Percentiles rank a stretch among this genome's conserved stretches.
phyloP scores from a whole-genome alignment of 768 basidiomycete species.

The Lactarius deliciosus region DNA sequence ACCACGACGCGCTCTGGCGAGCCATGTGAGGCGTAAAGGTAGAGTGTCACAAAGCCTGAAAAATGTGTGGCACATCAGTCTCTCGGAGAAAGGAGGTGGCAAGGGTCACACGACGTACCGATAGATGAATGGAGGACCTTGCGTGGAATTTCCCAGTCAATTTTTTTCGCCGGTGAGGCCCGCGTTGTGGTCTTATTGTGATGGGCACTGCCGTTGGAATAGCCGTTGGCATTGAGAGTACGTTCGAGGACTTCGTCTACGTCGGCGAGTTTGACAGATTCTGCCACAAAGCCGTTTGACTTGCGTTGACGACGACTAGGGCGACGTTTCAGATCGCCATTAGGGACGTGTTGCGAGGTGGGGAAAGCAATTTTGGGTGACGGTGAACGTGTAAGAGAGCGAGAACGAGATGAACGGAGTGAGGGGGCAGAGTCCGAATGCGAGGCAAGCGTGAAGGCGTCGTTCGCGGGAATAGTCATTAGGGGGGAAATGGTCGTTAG shows the following conservation, averaged over 20 bases:
- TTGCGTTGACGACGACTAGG: slow-evolving; percentile 27
- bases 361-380: slow-evolving; percentile 30
- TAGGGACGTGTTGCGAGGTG: slow-evolving; percentile 17
- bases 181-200: background rate
- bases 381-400: slow-evolving; percentile 30
- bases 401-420: slow-evolving; percentile 29
- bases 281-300: slow-evolving; percentile 23
- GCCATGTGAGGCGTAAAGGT: slow-evolving; percentile 52
- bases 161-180: slow-evolving; percentile 21
- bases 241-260: slow-evolving; percentile 28
- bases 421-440: slow-evolving; percentile 28
- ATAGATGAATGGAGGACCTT: slow-evolving; percentile 88
- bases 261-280: slow-evolving; percentile 27
- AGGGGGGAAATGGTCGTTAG: background rate
- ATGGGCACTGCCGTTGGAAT: slow-evolving; percentile 11
- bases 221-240: slow-evolving; percentile 18
- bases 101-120: slow-evolving; percentile 49
- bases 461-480: slow-evolving; percentile 29
- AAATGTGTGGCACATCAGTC: slow-evolving; percentile 1
- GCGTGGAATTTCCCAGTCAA: slow-evolving; percentile 90
- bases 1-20: slow-evolving; percentile 54
- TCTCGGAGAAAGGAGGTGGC: background rate
- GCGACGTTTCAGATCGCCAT: slow-evolving; percentile 27
- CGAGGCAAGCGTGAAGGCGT: slow-evolving; percentile 29
- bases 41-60: slow-evolving; percentile 62